A percentile compares a stretch with the other conserved stretches of the same genome.
Evolutionary conservation across 2,329 filamentous ascomycete species (phyloP).

Genomic region (Dactylellina leptospora): DNA sequence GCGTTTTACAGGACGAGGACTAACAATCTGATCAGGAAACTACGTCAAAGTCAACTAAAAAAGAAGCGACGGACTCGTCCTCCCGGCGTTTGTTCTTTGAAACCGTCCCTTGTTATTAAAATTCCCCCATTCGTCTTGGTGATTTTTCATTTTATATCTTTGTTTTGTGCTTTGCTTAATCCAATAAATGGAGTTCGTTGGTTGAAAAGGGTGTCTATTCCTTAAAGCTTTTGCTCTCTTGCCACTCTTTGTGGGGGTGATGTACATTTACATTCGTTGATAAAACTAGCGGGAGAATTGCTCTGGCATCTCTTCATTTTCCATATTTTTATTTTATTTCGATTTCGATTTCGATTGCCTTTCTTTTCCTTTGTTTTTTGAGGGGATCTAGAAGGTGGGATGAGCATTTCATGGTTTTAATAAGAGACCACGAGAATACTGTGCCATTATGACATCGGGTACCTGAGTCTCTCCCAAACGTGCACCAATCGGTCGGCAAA

Average conservation of each 20-base stretch:
- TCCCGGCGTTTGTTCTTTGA: slow-evolving; percentile 2
- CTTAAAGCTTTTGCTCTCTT: no score
- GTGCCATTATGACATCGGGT: no score
- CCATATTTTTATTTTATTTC: background rate
- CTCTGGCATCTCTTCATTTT: background rate
- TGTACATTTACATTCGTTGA: slow-evolving; percentile 33
- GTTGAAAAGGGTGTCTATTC: slow-evolving; percentile 45
- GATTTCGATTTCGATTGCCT: no score
- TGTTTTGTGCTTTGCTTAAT: slow-evolving; percentile 1
- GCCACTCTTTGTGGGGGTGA: no score
- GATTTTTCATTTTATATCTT: background rate
- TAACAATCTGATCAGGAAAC: slow-evolving; percentile 59
- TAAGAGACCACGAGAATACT: no score
- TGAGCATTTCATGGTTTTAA: no score
- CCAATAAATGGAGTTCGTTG: slow-evolving; percentile 53
- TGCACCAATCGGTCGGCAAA: background rate
- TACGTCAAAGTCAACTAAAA: slow-evolving; percentile 63
- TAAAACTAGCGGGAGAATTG: no score
- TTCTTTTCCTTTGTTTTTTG: background rate
- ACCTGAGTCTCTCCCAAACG: no score
- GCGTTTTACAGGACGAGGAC: background rate
- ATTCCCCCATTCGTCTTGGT: slow-evolving; percentile 20
- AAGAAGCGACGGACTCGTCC: background rate
- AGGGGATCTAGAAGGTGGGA: background rate
- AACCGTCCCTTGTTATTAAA: background rate